phyloP scores from a whole-genome alignment of 2,329 filamentous ascomycete genomes.

The Colletotrichum sp. region DNA sequence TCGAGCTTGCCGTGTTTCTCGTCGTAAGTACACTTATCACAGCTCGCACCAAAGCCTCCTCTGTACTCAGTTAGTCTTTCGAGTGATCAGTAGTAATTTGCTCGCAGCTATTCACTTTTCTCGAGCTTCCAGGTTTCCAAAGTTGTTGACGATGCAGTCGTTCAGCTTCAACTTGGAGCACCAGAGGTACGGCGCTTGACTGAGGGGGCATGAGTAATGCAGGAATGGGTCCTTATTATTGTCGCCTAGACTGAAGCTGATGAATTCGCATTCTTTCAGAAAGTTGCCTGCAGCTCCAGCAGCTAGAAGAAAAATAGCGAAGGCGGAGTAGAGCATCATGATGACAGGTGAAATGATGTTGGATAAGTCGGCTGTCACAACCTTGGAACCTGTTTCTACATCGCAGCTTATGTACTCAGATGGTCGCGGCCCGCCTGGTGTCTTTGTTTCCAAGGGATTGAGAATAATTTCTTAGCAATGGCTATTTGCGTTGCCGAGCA shows the following conservation, averaged over 20 bases:
- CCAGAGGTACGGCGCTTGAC: not conserved
- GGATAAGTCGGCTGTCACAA: not conserved
- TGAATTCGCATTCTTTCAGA: not conserved
- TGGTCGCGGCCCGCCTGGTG: not conserved
- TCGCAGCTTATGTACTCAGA: not conserved
- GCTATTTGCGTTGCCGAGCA: not conserved
- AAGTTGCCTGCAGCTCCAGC: not conserved
- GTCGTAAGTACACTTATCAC: not conserved
- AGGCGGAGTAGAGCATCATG: not conserved
- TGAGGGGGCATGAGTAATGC: not conserved
- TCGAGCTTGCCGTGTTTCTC: not conserved
- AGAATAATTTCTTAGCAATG: not conserved
- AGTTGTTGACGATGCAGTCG: not conserved
- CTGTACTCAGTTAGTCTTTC: not conserved
- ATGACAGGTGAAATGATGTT: not conserved
- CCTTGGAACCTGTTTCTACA: not conserved
- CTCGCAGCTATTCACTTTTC: not conserved
- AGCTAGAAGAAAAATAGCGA: not conserved
- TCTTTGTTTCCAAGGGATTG: not conserved
- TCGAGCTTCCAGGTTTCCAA: not conserved
- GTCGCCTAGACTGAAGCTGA: not conserved
- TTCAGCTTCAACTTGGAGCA: not conserved
- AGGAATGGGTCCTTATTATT: not conserved
- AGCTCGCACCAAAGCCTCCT: not conserved
- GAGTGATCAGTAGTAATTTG: rapidly evolving